Evolutionary conservation across 2,329 filamentous ascomycete species (phyloP), one percentile per base, ranked within the genome.

Genomic region (Colletotrichum aenigma): DNA sequence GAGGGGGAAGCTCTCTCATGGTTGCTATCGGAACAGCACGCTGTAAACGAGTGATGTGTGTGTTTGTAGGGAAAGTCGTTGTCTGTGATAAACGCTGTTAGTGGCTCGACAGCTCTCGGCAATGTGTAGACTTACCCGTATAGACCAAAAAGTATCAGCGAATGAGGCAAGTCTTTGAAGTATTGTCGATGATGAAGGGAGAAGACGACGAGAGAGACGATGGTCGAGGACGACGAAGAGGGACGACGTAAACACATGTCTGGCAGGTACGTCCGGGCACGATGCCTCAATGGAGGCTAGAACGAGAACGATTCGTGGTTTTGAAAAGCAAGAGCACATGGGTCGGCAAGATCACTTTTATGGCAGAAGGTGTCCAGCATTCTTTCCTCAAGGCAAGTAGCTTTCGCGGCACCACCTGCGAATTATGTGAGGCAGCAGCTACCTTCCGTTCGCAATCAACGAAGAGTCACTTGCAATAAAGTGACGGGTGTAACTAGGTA

Each of bases 1-100:
- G 28, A 56, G 73, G 73, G 12, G 73, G 73, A 34, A 75, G 73
- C 8, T 58, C 55, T 38, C 73, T 61, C 70, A 75, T 75, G 61
- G 32, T 34, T 48, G 32, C 16, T 16, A 24, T 48, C 36, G 32
- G n/a, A 21, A 21, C 28, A 32, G 52, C 15, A 26, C 13, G 6
- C 30, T 34, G 36, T 16, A 30, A 69, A 21, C 26, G 28, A 71
- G 28, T 18, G 3, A 28, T 5, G n/a, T 38, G 24, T 28, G 6
- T 6, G 34, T 16, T 36, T 21, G 12, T 34, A 56, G 21, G 24
- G 34, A n/a, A 24, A 43, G 34, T 30, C 7, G n/a, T 18, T 36
- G n/a, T 62, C 58, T 62, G 10, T 34, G 13, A 58, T 18, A 13
- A 28, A 15, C 7, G 21, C 13, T 7, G 30, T 62, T 12, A 61